Evolutionary conservation across 495 filamentous ascomycete species (phyloP).

Genomic region (Penicillium antarcticum): DNA sequence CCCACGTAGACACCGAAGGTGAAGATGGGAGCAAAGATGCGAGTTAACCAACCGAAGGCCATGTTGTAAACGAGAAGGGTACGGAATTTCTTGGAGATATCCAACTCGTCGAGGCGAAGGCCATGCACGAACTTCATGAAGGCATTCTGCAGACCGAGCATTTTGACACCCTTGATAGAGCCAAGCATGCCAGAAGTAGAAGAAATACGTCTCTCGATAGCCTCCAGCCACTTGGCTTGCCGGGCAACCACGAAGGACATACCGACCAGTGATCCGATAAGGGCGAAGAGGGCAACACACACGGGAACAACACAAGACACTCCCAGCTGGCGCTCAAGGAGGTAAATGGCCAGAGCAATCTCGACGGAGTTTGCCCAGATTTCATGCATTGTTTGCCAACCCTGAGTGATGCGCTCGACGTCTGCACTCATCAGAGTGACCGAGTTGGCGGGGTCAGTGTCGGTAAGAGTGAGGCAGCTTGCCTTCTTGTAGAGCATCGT

Average conservation of each 20-base stretch:
- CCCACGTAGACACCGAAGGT: conserved; percentile 50
- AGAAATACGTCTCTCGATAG: conserved; percentile 49
- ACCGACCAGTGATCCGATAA: conserved; percentile 34
- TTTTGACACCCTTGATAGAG: conserved; percentile 61
- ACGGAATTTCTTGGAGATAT: conserved; percentile 53
- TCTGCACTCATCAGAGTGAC: conserved; percentile 65
- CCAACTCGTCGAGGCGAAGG: conserved; percentile 54
- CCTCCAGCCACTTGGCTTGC: conserved; percentile 26
- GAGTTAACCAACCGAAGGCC: conserved; percentile 51
- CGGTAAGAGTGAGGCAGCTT: conserved; percentile 35
- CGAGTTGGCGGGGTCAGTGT: conserved; percentile 48
- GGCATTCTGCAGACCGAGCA: conserved; percentile 50
- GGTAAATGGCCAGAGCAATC: conserved; percentile 55
- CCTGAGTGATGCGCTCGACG: conserved; percentile 50
- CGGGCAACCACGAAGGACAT: conserved; percentile 27
- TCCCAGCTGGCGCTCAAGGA: conserved; percentile 57
- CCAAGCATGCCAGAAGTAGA: conserved; percentile 53
- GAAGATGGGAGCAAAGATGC: conserved; percentile 49
- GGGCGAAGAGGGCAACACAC: conserved; percentile 42
- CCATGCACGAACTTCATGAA: conserved; percentile 42
- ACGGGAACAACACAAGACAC: conserved; percentile 51
- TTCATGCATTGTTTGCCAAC: conserved; percentile 50
- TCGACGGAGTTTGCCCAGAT: conserved; percentile 58
- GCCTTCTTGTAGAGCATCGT: conserved; percentile 55
- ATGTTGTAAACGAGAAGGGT: conserved; percentile 53